phyloP scores from a whole-genome alignment of 2,329 filamentous ascomycete species.

The Triangularia setosa region DNA sequence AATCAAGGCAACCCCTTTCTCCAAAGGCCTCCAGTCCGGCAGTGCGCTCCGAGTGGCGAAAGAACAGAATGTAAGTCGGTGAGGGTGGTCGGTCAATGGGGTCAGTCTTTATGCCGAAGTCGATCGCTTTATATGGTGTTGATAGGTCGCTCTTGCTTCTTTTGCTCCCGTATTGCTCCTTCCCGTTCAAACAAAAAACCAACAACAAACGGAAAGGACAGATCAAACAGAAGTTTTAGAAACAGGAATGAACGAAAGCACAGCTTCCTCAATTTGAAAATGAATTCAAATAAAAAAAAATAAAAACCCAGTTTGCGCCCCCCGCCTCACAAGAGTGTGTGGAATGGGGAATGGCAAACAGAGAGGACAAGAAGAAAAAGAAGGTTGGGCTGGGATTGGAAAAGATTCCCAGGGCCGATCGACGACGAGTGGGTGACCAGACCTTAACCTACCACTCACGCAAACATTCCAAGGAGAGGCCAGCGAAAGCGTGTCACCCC shows the following conservation, averaged over 20 bases:
- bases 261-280: slow-evolving; percentile 19
- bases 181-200: background rate
- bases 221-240: slow-evolving; percentile 15
- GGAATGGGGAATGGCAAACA: slow-evolving; percentile 1
- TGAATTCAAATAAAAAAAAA: background rate
- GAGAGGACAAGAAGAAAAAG: slow-evolving; percentile 7
- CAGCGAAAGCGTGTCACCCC: background rate
- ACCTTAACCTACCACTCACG: background rate
- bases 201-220: background rate
- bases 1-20: background rate
- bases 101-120: background rate
- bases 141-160: background rate
- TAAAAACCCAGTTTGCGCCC: background rate
- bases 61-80: background rate
- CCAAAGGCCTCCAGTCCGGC: background rate
- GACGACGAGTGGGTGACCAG: background rate
- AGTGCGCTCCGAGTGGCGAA: background rate
- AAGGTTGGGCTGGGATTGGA: background rate
- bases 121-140: background rate
- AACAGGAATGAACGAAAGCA: slow-evolving; percentile 18
- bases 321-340: background rate
- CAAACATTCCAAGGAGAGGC: background rate
- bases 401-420: background rate
- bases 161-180: background rate
- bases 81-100: slow-evolving; percentile 10